Conservation (phyloP, 768 basidiomycete species). For the Tulasnella sp. region DNA sequence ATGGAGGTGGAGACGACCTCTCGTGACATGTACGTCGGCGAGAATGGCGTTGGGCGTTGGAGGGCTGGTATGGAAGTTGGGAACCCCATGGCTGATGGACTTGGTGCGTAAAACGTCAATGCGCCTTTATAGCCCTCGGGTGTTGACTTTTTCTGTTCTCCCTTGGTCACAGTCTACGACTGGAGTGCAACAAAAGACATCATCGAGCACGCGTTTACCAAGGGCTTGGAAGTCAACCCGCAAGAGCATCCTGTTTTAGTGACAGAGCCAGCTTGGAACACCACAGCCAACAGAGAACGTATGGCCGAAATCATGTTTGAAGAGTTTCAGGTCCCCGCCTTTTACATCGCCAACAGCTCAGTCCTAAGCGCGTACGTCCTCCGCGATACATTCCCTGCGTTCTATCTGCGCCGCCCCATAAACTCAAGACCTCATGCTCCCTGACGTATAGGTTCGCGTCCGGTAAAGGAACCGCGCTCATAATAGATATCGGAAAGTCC, state of each 20-base stretch:
- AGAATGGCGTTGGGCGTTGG: slow-evolving; percentile 86
- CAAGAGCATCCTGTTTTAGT: slow-evolving; percentile 86
- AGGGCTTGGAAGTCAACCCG: slow-evolving; percentile 68
- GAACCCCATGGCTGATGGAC: slow-evolving; percentile 75
- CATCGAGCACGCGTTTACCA: slow-evolving; percentile 63
- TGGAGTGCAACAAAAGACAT: slow-evolving; percentile 66
- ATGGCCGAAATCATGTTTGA: slow-evolving; percentile 99
- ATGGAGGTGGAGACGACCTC: slow-evolving; percentile 33
- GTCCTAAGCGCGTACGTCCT: slow-evolving; percentile 79
- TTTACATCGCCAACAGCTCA: slow-evolving; percentile 92
- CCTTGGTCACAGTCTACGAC: slow-evolving; percentile 38
- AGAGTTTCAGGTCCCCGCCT: slow-evolving; percentile 87
- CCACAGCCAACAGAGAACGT: slow-evolving; percentile 79
- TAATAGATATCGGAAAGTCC: slow-evolving; percentile 87
- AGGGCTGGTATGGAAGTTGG: slow-evolving; percentile 79
- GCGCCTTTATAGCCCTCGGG: background rate
- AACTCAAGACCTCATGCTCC: background rate
- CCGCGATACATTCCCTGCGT: background rate
- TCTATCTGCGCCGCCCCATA: background rate
- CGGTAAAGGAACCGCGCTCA: slow-evolving; percentile 93
- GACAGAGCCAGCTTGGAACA: slow-evolving; percentile 97
- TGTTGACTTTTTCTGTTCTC: background rate
- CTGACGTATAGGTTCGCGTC: slow-evolving; percentile 73
- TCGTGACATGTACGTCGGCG: slow-evolving; percentile 70
- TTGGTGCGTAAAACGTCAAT: slow-evolving; percentile 47